Conservation (phyloP, 2,329 filamentous ascomycete genomes). For the Cladosporium oxysporum region DNA sequence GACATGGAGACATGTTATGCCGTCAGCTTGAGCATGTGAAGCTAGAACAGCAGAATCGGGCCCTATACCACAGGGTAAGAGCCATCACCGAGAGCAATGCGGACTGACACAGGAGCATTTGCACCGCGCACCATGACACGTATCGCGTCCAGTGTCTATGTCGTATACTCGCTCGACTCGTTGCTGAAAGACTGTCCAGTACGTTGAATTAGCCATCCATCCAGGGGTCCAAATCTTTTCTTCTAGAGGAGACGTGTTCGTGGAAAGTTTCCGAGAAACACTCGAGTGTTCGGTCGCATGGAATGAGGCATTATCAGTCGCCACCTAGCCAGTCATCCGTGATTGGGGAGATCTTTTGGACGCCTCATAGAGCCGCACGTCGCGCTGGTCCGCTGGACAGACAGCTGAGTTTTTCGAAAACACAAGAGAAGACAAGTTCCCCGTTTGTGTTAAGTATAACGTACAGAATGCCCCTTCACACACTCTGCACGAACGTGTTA, state of each 20-base stretch:
- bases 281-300: background rate
- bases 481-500: background rate
- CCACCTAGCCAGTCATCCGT: background rate
- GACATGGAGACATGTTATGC: background rate
- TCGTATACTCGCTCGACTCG: too few species aligned
- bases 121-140: background rate
- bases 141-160: background rate
- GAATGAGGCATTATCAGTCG: background rate
- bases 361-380: background rate
- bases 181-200: background rate
- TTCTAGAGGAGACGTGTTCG: background rate
- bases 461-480: background rate
- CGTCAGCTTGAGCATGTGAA: background rate
- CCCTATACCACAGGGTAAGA: background rate
- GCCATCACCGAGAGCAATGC: background rate
- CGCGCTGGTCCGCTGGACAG: background rate
- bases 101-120: background rate
- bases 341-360: background rate
- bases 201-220: background rate
- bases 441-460: background rate
- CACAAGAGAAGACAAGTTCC: background rate
- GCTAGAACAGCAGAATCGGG: background rate
- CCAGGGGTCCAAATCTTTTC: background rate
- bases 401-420: background rate
- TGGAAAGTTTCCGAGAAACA: background rate